Evolutionary conservation across 345 rosid species (phyloP).

Genomic region (Rubroshorea leprosula): DNA sequence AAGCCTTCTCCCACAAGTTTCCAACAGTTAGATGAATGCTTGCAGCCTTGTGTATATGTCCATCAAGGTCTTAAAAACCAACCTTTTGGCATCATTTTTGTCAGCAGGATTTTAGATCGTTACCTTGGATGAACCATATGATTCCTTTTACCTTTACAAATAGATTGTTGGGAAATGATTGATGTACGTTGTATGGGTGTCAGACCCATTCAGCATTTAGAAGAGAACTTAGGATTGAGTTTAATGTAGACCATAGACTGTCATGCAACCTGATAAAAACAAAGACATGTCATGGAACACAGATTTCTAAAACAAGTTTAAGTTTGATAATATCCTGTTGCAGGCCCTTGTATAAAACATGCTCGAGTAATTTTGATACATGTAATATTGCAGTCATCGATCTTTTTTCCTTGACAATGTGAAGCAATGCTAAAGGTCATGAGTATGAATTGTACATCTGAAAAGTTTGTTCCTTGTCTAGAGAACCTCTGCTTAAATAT

Average conservation of each 20-base stretch:
- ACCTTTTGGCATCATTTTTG: too few species aligned
- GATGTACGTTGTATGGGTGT: background rate
- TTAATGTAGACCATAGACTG: too few species aligned
- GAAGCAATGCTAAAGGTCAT: background rate
- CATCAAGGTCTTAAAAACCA: too few species aligned
- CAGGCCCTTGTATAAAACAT: background rate
- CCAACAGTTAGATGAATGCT: too few species aligned
- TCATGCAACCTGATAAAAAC: too few species aligned
- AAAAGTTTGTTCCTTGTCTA: background rate
- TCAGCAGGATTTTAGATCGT: too few species aligned
- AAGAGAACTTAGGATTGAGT: too few species aligned
- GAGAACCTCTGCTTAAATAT: background rate
- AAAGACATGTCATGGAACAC: too few species aligned
- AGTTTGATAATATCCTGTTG: background rate
- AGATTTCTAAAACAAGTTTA: background rate
- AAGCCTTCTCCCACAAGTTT: too few species aligned
- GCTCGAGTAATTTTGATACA: background rate
- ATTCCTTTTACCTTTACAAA: background rate
- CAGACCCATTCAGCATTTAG: too few species aligned
- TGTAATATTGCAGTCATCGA: background rate
- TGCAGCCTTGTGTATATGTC: too few species aligned
- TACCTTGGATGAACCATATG: background rate
- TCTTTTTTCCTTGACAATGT: background rate
- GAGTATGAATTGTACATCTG: background rate
- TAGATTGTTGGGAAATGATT: background rate